Percentiles rank a stretch among this genome's conserved stretches.
phyloP scores from a whole-genome alignment of 345 rosid genomes.

The Lumnitzera racemosa region DNA sequence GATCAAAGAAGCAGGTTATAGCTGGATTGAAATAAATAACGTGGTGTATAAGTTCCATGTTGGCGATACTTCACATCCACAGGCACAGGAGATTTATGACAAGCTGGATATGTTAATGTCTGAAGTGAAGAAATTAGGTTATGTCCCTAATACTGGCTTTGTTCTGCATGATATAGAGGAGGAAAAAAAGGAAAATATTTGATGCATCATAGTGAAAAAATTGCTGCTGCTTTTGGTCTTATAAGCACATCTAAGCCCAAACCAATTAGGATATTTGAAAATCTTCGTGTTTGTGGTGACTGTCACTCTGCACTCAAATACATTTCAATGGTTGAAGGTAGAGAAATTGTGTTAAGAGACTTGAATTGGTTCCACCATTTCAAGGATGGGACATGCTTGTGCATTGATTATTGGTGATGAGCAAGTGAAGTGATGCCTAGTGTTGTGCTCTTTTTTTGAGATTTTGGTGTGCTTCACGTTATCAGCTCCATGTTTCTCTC shows the following conservation, averaged over 20 bases:
- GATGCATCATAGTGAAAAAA: slow-evolving; percentile 74
- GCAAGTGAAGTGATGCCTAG: no score
- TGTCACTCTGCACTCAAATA: slow-evolving; percentile 69
- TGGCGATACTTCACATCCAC: slow-evolving; percentile 61
- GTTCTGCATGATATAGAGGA: slow-evolving; percentile 50
- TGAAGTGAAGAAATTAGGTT: slow-evolving; percentile 51
- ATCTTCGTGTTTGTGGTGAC: slow-evolving; percentile 62
- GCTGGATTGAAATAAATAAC: slow-evolving; percentile 70
- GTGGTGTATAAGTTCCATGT: slow-evolving; percentile 59
- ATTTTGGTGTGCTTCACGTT: no score
- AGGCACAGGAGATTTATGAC: slow-evolving; percentile 28
- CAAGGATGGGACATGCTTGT: slow-evolving; percentile 66
- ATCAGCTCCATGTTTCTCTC: no score
- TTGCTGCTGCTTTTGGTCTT: slow-evolving; percentile 66
- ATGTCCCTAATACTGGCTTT: slow-evolving; percentile 56
- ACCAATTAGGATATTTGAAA: slow-evolving; percentile 63
- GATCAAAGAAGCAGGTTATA: slow-evolving; percentile 69
- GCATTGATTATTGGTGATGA: slow-evolving; percentile 64
- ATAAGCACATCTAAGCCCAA: slow-evolving; percentile 40
- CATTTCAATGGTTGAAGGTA: slow-evolving; percentile 35
- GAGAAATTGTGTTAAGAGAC: slow-evolving; percentile 71
- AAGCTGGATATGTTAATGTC: slow-evolving; percentile 37
- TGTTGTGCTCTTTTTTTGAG: no score
- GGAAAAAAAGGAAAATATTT: slow-evolving; percentile 51
- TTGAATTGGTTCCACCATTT: slow-evolving; percentile 75